Evolutionary conservation across 2,329 filamentous ascomycete species (phyloP).

Genomic region (Botryotinia narcissicola): DNA sequence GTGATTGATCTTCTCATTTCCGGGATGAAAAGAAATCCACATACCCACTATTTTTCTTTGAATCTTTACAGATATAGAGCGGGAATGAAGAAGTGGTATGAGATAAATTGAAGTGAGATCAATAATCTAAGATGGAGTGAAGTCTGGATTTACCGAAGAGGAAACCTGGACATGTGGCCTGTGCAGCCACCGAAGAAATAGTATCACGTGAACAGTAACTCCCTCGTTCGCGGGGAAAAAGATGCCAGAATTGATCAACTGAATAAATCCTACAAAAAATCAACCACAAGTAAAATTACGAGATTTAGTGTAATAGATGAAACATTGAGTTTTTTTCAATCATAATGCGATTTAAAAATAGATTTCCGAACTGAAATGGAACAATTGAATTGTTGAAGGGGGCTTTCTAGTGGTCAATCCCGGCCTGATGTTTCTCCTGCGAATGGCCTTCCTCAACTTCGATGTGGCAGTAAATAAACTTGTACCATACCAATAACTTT

Average conservation of each 20-base stretch:
- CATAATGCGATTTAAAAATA: accelerated
- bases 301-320: too few relatives aligned
- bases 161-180: background rate
- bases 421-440: too few relatives aligned
- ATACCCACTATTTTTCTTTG: background rate
- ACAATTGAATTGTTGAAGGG: too few relatives aligned
- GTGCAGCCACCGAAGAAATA: too few relatives aligned
- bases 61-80: background rate
- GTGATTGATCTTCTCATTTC: background rate
- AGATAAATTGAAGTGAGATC: background rate
- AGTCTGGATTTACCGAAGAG: background rate
- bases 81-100: background rate
- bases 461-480: background rate
- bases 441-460: background rate
- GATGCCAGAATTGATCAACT: too few relatives aligned
- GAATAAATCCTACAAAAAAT: too few relatives aligned
- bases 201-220: background rate
- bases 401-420: too few relatives aligned
- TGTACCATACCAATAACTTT: accelerated
- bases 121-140: background rate
- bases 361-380: too few relatives aligned
- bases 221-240: too few relatives aligned
- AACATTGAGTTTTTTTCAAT: too few relatives aligned
- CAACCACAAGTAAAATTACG: too few relatives aligned
- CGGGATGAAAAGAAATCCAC: background rate